Percentiles rank a stretch among this genome's conserved stretches.
Evolutionary conservation across 169 alveolate genomes (phyloP).

Genomic region (Pseudocohnilembus persalinus): DNA sequence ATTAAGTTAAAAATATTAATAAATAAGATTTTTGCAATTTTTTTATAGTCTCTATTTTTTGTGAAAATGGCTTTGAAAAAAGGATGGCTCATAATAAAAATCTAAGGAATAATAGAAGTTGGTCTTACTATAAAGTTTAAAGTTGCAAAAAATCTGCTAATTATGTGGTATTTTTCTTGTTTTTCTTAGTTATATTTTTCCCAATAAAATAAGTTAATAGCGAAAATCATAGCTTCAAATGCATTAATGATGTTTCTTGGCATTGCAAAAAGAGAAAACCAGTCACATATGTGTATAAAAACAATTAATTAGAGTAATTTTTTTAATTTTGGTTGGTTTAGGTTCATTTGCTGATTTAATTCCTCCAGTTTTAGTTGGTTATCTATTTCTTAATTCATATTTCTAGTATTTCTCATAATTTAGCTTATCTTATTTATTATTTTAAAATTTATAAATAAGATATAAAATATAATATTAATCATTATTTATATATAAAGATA

Average conservation of each 20-base stretch:
- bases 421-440: too few relatives aligned
- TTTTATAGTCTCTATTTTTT: background rate
- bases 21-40: background rate
- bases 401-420: too few relatives aligned
- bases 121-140: background rate
- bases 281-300: background rate
- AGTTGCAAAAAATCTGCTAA: background rate
- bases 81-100: background rate
- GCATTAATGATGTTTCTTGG: background rate
- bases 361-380: background rate
- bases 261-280: background rate
- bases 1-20: too few relatives aligned
- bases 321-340: background rate
- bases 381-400: too few relatives aligned
- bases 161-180: background rate
- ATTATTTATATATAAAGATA: too few relatives aligned
- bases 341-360: background rate
- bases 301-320: background rate
- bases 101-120: background rate
- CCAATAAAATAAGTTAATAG: background rate
- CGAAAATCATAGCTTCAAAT: background rate
- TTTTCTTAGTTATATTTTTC: background rate
- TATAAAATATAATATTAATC: too few relatives aligned
- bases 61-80: background rate
- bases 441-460: too few relatives aligned